These are phyloP conservation scores for Neurospora sp. DNA, from an alignment of 495 filamentous ascomycete genomes.

Conservation along the genomic window DNA sequence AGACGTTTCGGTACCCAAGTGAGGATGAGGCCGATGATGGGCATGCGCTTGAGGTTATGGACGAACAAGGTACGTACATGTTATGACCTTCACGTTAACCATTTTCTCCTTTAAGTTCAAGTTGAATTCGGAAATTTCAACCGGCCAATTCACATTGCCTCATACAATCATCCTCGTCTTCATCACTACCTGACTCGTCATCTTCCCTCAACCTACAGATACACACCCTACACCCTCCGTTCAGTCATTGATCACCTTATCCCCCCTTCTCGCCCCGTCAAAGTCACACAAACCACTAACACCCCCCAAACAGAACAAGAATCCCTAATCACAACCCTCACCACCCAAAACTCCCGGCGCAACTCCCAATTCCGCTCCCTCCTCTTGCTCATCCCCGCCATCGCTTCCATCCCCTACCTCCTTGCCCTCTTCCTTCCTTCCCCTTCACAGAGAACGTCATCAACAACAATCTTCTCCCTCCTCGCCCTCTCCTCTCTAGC, in stretches of 20 bases:
- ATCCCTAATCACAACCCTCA: conserved; percentile 48
- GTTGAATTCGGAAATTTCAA: too few species aligned
- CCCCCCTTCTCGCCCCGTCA: neutral
- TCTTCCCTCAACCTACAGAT: too few species aligned
- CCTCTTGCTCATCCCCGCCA: conserved; percentile 48
- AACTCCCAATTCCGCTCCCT: conserved; percentile 48
- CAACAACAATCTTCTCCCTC: conserved; percentile 33
- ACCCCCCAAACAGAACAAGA: conserved; percentile 52
- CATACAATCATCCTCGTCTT: too few species aligned
- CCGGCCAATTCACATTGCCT: too few species aligned
- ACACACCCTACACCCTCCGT: too few species aligned
- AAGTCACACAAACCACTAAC: too few species aligned
- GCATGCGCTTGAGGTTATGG: conserved; percentile 40
- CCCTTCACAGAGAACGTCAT: neutral
- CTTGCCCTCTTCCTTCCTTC: conserved; percentile 26
- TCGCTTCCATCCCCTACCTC: conserved; percentile 43
- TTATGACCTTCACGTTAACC: too few species aligned
- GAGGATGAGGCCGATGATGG: conserved; percentile 29
- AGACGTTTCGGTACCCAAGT: conserved; percentile 52
- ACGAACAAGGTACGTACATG: conserved; percentile 46
- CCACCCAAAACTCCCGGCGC: conserved; percentile 42
- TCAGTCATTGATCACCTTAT: too few species aligned
- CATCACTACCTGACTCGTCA: too few species aligned
- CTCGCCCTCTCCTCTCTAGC: conserved; percentile 50
- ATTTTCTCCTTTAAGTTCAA: too few species aligned